Conservation (phyloP, 2,329 filamentous ascomycete species). For the Fusarium sp. region DNA sequence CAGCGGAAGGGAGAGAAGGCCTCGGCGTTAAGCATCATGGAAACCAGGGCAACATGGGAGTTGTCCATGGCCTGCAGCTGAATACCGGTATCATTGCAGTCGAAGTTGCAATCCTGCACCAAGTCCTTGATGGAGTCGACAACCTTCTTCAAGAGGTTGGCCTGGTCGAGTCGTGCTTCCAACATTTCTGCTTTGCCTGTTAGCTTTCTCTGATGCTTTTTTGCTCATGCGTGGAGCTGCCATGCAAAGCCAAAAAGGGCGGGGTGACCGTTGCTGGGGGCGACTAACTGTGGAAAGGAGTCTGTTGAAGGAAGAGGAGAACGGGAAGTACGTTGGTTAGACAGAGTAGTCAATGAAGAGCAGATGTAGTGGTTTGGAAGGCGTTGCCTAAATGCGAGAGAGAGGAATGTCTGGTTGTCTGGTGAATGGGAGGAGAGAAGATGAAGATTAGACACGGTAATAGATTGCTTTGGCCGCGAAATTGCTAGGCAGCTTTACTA, state of each 20-base stretch:
- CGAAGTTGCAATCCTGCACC: slow-evolving; percentile 99
- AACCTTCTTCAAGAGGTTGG: slow-evolving; percentile 95
- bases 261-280: slow-evolving; percentile 37
- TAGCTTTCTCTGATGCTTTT: slow-evolving; percentile 27
- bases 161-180: slow-evolving; percentile 97
- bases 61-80: slow-evolving; percentile 99
- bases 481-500: slow-evolving; percentile 38
- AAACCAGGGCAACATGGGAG: slow-evolving; percentile 98
- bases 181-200: slow-evolving; percentile 74
- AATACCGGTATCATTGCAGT: slow-evolving; percentile 99
- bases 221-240: slow-evolving; percentile 25
- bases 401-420: slow-evolving; percentile 17
- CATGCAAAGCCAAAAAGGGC: slow-evolving; percentile 31
- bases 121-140: slow-evolving; percentile 99
- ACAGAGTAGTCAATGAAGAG: not conserved
- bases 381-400: not conserved
- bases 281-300: slow-evolving; percentile 31
- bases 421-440: slow-evolving; percentile 33
- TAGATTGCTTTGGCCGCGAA: slow-evolving; percentile 32
- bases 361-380: not conserved
- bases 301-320: not conserved
- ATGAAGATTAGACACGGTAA: slow-evolving; percentile 28
- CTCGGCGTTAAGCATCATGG: slow-evolving; percentile 98
- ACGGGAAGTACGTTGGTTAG: not conserved
- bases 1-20: slow-evolving; percentile 96